Evolutionary conservation across 192 early-diverging fungal genomes (phyloP), one percentile per base, ranked within the genome.

Genomic region (Chytriomyces hyalinus): DNA sequence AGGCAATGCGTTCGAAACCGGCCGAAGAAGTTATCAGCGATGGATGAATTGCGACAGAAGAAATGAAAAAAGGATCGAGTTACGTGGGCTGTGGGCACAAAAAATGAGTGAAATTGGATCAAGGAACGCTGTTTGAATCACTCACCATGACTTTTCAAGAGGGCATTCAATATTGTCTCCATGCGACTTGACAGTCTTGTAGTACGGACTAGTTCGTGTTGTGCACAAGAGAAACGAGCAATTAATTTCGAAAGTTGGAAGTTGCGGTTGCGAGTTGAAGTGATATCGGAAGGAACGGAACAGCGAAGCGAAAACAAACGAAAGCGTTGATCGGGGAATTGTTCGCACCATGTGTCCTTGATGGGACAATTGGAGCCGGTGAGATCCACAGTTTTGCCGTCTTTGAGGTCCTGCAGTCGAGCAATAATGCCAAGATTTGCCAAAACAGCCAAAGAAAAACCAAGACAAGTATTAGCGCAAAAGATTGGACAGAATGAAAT

Each of bases 131-230:
- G 4, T 1, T 36, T 4, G 36, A 2, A 36, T 15, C 2, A 71
- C 69, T 53, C 17, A 71, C 69, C 69, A 71, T 6, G 69, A 51
- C 57, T 71, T 71, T 71, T 71, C 69, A 17, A 71, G 36, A 13
- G 69, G 69, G 44, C 69, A 71, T 57, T 71, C 69, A 17, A 71
- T 3, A 3, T n/a, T 24, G 36, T 50, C 8, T 8, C 69, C 69
- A 26, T 71, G 69, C 22, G n/a, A 20, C 22, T 71, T 71, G 9
- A 71, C 48, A 49, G 69, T 71, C 20, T 71, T 59, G 44, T 71
- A 71, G 44, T 71, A 71, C 48, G 69, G 69, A 26, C 69, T 71
- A 20, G 13, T 28, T 13, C 36, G 15, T 65, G 53, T 36, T 36
- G 36, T 36, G 1, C 2, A 36, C 36, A 36, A 22, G 13, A 65